phyloP scores from a whole-genome alignment of 495 filamentous ascomycete genomes.

The Penicillium turbatum region DNA sequence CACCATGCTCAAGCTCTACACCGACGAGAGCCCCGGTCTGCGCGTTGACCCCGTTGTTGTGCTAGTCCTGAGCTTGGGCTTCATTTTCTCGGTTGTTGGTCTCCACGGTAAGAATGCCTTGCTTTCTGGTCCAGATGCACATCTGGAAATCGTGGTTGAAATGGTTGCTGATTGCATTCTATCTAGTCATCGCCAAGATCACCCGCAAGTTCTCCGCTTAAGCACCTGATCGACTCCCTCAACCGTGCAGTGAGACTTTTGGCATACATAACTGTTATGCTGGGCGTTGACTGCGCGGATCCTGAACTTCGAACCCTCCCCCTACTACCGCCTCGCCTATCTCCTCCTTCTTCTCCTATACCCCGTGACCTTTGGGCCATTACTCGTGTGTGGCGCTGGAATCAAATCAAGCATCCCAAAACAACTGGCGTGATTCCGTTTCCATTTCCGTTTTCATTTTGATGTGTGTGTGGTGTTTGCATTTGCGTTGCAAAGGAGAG shows the following conservation, averaged over 20 bases:
- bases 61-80: conserved; percentile 86
- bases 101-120: conserved; percentile 70
- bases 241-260: not conserved
- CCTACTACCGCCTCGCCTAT: conserved; percentile 9
- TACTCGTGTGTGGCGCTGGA: conserved; percentile 15
- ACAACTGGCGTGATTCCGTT: conserved; percentile 20
- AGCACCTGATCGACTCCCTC: conserved; percentile 11
- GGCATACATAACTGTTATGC: not conserved
- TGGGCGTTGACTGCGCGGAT: conserved; percentile 1
- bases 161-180: conserved; percentile 18
- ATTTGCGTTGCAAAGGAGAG: conserved; percentile 24
- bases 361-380: conserved; percentile 25
- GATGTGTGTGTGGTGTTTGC: conserved; percentile 30
- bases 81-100: conserved; percentile 97
- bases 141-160: not conserved
- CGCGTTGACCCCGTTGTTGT: conserved; percentile 98
- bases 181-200: conserved; percentile 90
- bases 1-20: conserved; percentile 99
- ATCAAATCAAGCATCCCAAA: conserved; percentile 14
- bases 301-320: not conserved
- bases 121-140: not conserved
- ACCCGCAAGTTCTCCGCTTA: conserved; percentile 78
- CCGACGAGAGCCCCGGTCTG: conserved; percentile 91
- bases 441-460: conserved; percentile 26
- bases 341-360: conserved; percentile 27